Conservation (phyloP, 1,284 basidiomycete species). For the Trichosporon sp. region DNA sequence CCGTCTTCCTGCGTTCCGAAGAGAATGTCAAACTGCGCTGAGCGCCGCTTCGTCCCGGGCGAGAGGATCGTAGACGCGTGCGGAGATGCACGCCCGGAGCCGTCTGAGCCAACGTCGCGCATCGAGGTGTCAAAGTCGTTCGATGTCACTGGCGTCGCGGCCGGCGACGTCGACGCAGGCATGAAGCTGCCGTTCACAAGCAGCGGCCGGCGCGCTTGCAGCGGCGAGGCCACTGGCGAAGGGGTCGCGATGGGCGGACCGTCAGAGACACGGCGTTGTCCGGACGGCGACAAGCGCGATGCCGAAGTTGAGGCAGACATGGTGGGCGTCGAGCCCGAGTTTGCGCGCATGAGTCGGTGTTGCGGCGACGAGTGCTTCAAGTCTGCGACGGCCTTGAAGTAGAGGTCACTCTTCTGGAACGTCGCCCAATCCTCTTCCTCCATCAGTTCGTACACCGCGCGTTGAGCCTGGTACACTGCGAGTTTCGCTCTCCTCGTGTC, state of each 20-base stretch:
- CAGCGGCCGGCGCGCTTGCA: conserved; percentile 9
- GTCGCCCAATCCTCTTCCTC: conserved; percentile 84
- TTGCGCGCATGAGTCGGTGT: neutral
- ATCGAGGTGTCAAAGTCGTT: conserved; percentile 6
- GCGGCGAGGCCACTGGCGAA: neutral
- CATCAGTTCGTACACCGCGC: conserved; percentile 81
- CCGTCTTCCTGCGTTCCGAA: conserved; percentile 45
- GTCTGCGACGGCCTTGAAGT: conserved; percentile 80
- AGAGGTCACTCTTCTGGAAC: conserved; percentile 81
- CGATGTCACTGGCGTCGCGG: conserved; percentile 24
- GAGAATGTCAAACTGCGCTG: conserved; percentile 42
- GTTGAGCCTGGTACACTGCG: conserved; percentile 69
- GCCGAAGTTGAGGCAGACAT: neutral
- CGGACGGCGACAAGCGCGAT: neutral
- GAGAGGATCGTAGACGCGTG: neutral
- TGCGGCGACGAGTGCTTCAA: conserved; percentile 36
- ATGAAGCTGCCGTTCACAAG: conserved; percentile 29
- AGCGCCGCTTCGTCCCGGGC: conserved; percentile 16
- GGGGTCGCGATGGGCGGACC: neutral
- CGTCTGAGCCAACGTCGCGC: conserved; percentile 5
- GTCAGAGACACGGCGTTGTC: conserved; percentile 6
- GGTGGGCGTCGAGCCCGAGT: conserved; percentile 4
- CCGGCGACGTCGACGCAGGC: conserved; percentile 16
- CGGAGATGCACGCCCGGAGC: neutral
- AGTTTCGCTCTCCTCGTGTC: conserved; percentile 45